phyloP scores from a whole-genome alignment of 2,329 filamentous ascomycete species.

The Trichoderma sp. region DNA sequence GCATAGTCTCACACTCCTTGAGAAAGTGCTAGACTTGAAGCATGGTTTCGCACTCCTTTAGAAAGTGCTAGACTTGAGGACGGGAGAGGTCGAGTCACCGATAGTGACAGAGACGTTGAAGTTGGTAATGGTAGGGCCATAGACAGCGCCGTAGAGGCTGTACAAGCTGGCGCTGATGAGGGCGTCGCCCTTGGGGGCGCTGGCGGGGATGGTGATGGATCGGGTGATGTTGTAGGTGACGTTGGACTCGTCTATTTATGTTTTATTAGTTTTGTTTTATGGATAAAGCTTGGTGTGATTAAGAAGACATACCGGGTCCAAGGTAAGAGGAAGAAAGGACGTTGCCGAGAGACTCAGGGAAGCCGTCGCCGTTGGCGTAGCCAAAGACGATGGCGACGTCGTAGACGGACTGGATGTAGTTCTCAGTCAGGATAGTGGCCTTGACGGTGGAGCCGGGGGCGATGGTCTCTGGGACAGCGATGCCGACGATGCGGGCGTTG shows the following conservation, averaged over 20 bases:
- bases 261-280: neutral
- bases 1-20: neutral
- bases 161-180: constrained; percentile 29
- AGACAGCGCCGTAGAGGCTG: constrained; percentile 29
- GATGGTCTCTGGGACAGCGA: constrained; percentile 41
- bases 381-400: constrained; percentile 47
- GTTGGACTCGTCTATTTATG: constrained; percentile 27
- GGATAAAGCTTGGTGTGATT: too few relatives aligned
- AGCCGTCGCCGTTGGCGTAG: constrained; percentile 28
- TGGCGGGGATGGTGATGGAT: constrained; percentile 27
- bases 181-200: constrained; percentile 23
- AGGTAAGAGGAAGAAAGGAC: constrained; percentile 35
- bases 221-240: constrained; percentile 27
- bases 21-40: constrained; percentile 22
- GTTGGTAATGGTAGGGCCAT: constrained; percentile 22
- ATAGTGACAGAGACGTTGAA: constrained; percentile 30
- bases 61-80: constrained; percentile 23
- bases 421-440: constrained; percentile 38
- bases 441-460: constrained; percentile 37
- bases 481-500: constrained; percentile 42
- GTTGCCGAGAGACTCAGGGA: constrained; percentile 30
- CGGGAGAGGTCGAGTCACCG: constrained; percentile 26
- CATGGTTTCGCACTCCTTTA: neutral
- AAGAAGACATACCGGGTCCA: constrained; percentile 34
- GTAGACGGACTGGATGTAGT: constrained; percentile 44